phyloP scores from a whole-genome alignment of 371 early-diverging fungal species.

The Lichtheimia hyalospora region DNA sequence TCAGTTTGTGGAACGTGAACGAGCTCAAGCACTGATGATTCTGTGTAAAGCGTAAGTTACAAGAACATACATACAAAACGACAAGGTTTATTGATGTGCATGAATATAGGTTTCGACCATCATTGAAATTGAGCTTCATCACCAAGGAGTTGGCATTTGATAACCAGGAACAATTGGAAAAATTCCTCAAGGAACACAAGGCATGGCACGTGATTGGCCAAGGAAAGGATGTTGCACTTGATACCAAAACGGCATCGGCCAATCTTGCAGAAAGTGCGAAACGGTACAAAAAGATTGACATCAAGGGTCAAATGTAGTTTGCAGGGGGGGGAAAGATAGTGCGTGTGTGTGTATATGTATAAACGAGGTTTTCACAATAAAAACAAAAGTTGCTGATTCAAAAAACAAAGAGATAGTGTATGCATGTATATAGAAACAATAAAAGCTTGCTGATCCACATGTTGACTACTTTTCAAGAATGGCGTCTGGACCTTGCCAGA shows the following conservation, averaged over 20 bases:
- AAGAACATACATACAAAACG: not conserved
- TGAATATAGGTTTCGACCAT: conserved; percentile 28
- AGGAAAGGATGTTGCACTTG: conserved; percentile 29
- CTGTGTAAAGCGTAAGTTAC: conserved; percentile 74
- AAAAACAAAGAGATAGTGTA: not conserved
- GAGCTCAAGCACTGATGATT: conserved; percentile 69
- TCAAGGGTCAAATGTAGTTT: conserved; percentile 60
- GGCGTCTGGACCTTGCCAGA: conserved; percentile 61
- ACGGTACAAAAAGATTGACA: conserved; percentile 72
- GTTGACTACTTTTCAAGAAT: conserved; percentile 21
- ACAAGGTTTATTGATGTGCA: not conserved
- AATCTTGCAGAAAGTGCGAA: conserved; percentile 50
- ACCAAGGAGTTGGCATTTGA: conserved; percentile 55
- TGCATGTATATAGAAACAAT: not conserved
- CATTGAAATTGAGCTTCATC: conserved; percentile 42
- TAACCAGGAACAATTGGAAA: conserved; percentile 28
- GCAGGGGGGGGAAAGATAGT: not conserved
- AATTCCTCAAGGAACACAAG: conserved; percentile 48
- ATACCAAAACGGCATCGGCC: conserved; percentile 56
- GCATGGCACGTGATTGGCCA: conserved; percentile 13
- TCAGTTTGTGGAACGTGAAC: conserved; percentile 85
- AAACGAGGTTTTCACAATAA: too few relatives aligned
- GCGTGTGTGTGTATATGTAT: not conserved
- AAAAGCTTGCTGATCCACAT: not conserved
- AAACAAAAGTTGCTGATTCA: too few relatives aligned